These are phyloP conservation scores for Eimeria necatrix DNA, from an alignment of 169 alveolate genomes.

Conservation along the genomic window DNA sequence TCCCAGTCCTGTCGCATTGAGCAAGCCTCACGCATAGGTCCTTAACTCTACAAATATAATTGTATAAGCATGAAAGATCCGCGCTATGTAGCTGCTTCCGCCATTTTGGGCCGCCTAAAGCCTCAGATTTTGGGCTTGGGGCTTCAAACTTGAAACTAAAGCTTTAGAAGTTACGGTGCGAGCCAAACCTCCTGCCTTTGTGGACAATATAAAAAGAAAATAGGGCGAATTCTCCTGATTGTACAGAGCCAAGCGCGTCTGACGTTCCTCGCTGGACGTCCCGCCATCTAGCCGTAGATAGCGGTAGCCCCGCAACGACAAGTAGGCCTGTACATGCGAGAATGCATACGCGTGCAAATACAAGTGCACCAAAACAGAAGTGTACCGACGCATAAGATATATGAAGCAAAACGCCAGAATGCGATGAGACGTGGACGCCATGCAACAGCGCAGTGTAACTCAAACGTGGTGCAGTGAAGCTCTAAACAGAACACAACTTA, in stretches of 20 bases:
- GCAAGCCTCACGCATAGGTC: neutral
- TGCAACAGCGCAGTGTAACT: too few relatives aligned
- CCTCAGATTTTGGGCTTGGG: neutral
- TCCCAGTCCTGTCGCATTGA: conserved; percentile 88
- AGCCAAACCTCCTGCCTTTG: conserved; percentile 93
- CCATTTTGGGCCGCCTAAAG: neutral
- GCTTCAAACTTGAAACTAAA: neutral
- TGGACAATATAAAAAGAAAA: conserved; percentile 93
- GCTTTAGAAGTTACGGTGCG: neutral
- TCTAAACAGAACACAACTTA: too few relatives aligned
- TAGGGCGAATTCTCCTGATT: conserved; percentile 88
- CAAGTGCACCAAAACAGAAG: too few relatives aligned
- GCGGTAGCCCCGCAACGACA: conserved; percentile 38
- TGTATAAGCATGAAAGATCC: too few relatives aligned
- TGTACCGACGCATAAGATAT: too few relatives aligned
- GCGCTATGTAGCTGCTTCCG: too few relatives aligned
- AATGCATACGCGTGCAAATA: neutral
- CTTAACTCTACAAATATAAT: neutral
- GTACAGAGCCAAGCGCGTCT: conserved; percentile 81
- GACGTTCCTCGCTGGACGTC: conserved; percentile 95
- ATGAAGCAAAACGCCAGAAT: too few relatives aligned
- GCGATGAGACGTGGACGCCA: too few relatives aligned
- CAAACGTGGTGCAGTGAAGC: too few relatives aligned
- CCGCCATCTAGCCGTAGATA: conserved; percentile 86
- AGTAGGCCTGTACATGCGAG: conserved; percentile 11